These are phyloP conservation scores for Leccinum glutinopallens DNA, from an alignment of 1,284 basidiomycete genomes.

Conservation along the genomic window DNA sequence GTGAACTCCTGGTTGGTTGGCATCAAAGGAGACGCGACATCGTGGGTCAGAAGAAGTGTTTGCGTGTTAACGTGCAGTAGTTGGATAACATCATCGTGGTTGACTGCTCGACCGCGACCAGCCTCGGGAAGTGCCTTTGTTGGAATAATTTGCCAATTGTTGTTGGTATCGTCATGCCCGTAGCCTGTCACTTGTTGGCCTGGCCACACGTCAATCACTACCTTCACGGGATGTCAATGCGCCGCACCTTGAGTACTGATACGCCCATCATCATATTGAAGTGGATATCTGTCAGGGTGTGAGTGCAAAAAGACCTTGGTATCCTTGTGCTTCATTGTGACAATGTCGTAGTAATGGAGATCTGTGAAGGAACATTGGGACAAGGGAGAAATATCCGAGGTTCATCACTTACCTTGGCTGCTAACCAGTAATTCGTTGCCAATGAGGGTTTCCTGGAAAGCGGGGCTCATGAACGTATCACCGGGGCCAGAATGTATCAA, in stretches of 20 bases:
- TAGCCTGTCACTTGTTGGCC: constrained; percentile 99
- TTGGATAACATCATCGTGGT: constrained; percentile 88
- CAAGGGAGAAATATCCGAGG: constrained; percentile 2
- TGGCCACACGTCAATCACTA: constrained; percentile 31
- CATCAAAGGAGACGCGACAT: constrained; percentile 97
- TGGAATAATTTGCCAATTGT: constrained; percentile 94
- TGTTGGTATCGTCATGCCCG: constrained; percentile 91
- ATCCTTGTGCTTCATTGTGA: constrained; percentile 90
- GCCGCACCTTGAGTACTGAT: constrained; percentile 85
- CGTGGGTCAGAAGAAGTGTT: constrained; percentile 87
- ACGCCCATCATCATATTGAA: constrained; percentile 95
- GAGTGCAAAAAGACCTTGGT: constrained; percentile 95
- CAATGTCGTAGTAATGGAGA: constrained; percentile 89
- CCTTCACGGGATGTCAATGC: not conserved
- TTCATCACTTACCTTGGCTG: constrained; percentile 69
- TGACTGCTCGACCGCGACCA: constrained; percentile 86
- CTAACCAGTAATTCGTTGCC: constrained; percentile 93
- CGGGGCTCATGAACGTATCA: constrained; percentile 96
- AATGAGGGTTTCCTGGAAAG: constrained; percentile 94
- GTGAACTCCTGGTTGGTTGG: constrained; percentile 99
- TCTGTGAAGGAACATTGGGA: constrained; percentile 51
- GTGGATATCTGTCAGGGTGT: constrained; percentile 86
- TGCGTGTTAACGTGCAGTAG: constrained; percentile 88
- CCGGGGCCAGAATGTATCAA: constrained; percentile 92
- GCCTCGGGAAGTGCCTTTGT: constrained; percentile 90